Percentiles rank a stretch among this genome's conserved stretches.
These are phyloP conservation scores for Neurospora hispaniola DNA, from an alignment of 495 filamentous ascomycete genomes.

Conservation along the genomic window DNA sequence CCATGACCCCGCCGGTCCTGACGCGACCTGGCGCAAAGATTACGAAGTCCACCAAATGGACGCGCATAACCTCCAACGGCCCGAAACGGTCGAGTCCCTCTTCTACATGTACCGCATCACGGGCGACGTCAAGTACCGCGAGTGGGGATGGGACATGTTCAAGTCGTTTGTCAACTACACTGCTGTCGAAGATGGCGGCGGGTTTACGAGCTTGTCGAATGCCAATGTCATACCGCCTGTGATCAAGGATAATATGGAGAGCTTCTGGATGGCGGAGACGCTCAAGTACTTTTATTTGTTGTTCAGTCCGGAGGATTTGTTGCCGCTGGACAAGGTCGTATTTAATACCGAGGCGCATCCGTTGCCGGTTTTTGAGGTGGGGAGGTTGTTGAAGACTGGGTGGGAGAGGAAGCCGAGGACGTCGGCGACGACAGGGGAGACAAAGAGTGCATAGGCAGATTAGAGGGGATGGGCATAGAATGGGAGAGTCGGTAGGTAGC, in stretches of 20 bases:
- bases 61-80: constrained; percentile 86
- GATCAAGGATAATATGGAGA: constrained; percentile 78
- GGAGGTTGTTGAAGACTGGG: constrained; percentile 69
- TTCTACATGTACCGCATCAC: constrained; percentile 99
- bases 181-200: constrained; percentile 58
- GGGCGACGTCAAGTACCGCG: constrained; percentile 76
- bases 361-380: constrained; percentile 74
- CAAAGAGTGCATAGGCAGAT: constrained; percentile 20
- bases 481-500: too few relatives aligned
- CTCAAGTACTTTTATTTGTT: constrained; percentile 96
- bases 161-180: constrained; percentile 80
- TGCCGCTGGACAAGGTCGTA: constrained; percentile 76
- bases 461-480: neutral
- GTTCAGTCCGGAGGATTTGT: constrained; percentile 74
- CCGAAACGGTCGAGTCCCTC: constrained; percentile 88
- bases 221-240: constrained; percentile 57
- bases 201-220: constrained; percentile 73
- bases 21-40: constrained; percentile 58
- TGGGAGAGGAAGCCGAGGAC: constrained; percentile 64
- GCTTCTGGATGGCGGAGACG: constrained; percentile 96
- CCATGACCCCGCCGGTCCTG: constrained; percentile 15
- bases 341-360: constrained; percentile 96
- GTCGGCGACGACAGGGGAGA: neutral
- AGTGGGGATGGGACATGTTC: constrained; percentile 99
- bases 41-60: constrained; percentile 67